Conservation (phyloP, 768 basidiomycete species). For the Hericium coralloides region DNA sequence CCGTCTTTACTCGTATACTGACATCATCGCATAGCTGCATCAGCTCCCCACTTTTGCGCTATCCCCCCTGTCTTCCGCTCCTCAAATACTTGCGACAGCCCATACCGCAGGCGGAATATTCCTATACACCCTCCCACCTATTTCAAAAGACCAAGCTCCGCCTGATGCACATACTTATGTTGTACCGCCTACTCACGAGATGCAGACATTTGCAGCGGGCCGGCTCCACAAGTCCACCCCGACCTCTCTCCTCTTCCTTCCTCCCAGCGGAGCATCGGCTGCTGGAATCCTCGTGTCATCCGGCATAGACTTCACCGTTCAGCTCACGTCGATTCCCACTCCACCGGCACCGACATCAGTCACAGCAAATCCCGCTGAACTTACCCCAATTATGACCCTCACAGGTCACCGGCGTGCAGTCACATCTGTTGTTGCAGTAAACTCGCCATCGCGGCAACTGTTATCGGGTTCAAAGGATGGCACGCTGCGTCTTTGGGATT, state of each 20-base stretch:
- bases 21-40: slow-evolving; percentile 5
- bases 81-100: slow-evolving; percentile 8
- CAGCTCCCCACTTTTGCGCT: slow-evolving; percentile 11
- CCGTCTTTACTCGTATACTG: no score
- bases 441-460: background rate
- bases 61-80: background rate
- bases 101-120: slow-evolving; percentile 13
- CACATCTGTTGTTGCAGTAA: slow-evolving; percentile 1
- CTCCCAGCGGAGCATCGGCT: background rate
- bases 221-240: slow-evolving; percentile 11
- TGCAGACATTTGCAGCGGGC: slow-evolving; percentile 2
- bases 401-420: slow-evolving; percentile 9
- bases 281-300: slow-evolving; percentile 8
- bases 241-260: slow-evolving; percentile 10
- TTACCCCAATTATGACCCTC: slow-evolving; percentile 5
- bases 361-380: background rate
- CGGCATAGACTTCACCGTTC: slow-evolving; percentile 11
- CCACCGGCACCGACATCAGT: background rate
- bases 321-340: slow-evolving; percentile 7
- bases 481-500: slow-evolving; percentile 12
- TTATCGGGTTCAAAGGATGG: slow-evolving; percentile 10
- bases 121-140: slow-evolving; percentile 4
- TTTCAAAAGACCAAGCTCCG: background rate
- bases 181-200: background rate
- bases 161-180: background rate